Percentiles rank a stretch among this genome's conserved stretches.
These are phyloP conservation scores for Rhododendron griersonianum DNA, from an alignment of 148 eudicot genomes.

Conservation along the genomic window DNA sequence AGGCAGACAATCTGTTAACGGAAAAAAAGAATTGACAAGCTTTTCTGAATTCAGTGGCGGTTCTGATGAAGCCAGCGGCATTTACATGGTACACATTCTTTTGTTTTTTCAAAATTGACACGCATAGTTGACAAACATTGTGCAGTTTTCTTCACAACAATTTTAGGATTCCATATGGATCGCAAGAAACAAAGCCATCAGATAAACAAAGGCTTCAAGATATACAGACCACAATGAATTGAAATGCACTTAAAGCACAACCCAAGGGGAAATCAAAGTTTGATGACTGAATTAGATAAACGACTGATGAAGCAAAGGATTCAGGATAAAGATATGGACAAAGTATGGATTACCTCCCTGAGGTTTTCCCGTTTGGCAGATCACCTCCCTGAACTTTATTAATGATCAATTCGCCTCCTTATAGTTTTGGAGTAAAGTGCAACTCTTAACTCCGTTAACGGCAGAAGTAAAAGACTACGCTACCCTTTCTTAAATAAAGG, in stretches of 20 bases:
- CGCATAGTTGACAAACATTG: not conserved
- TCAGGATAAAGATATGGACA: not conserved
- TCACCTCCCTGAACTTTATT: no score
- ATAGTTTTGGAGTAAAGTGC: no score
- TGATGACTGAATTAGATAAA: not conserved
- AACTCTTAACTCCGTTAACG: no score
- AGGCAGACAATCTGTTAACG: not conserved
- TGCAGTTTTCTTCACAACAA: not conserved
- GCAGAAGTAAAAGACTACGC: no score
- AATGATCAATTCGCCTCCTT: no score
- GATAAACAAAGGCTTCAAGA: not conserved
- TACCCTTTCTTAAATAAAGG: no score
- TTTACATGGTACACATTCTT: not conserved
- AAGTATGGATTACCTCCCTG: no score
- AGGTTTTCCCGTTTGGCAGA: no score
- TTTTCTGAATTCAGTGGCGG: not conserved
- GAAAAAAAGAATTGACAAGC: not conserved
- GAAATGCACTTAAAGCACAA: not conserved
- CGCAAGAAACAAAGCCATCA: not conserved
- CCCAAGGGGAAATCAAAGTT: not conserved
- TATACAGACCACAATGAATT: not conserved
- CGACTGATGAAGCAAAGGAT: not conserved
- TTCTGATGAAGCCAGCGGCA: not conserved
- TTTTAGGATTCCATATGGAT: not conserved
- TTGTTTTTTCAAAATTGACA: not conserved